These are phyloP conservation scores for Trichocladium antarcticum DNA, from an alignment of 495 filamentous ascomycete genomes.

Conservation along the genomic window DNA sequence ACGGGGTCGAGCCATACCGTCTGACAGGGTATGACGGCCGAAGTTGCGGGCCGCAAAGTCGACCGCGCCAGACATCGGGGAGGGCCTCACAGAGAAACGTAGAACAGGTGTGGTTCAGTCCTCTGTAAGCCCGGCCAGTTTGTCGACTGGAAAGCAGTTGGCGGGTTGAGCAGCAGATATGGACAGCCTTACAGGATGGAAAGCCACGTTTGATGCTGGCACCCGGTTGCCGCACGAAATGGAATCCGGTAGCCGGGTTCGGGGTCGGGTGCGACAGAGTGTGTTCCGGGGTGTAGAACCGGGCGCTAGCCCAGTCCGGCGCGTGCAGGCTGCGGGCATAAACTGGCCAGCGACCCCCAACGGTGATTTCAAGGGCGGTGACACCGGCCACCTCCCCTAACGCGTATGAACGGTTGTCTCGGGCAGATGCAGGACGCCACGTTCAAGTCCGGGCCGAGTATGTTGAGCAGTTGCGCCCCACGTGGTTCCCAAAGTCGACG, in stretches of 20 bases:
- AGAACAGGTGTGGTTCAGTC: constrained; percentile 7
- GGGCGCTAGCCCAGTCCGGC: constrained; percentile 1
- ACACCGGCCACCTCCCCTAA: not conserved
- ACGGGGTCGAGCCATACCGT: constrained; percentile 37
- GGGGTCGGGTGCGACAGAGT: constrained; percentile 12
- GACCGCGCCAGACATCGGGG: constrained; percentile 32
- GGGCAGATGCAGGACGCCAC: constrained; percentile 17
- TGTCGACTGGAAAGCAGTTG: constrained; percentile 1
- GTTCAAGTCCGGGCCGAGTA: constrained; percentile 1
- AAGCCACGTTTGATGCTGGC: constrained; percentile 12
- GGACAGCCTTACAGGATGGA: constrained; percentile 9
- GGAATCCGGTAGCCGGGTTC: constrained; percentile 20
- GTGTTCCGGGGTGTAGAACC: constrained; percentile 10
- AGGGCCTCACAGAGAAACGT: constrained; percentile 6
- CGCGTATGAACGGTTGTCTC: constrained; percentile 7
- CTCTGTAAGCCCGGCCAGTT: constrained; percentile 16
- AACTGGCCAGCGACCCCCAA: not conserved
- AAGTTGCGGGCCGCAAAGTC: constrained; percentile 31
- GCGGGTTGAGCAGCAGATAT: not conserved
- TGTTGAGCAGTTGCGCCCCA: constrained; percentile 8
- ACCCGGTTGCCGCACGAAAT: constrained; percentile 15
- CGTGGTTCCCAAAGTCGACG: constrained; percentile 3
- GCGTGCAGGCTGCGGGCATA: constrained; percentile 6
- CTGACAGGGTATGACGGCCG: constrained; percentile 35
- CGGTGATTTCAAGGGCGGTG: not conserved